Percentiles rank a stretch among this genome's conserved stretches.
Conservation (phyloP, 140 eudicot genomes). For the Ambrosia hybrid region DNA sequence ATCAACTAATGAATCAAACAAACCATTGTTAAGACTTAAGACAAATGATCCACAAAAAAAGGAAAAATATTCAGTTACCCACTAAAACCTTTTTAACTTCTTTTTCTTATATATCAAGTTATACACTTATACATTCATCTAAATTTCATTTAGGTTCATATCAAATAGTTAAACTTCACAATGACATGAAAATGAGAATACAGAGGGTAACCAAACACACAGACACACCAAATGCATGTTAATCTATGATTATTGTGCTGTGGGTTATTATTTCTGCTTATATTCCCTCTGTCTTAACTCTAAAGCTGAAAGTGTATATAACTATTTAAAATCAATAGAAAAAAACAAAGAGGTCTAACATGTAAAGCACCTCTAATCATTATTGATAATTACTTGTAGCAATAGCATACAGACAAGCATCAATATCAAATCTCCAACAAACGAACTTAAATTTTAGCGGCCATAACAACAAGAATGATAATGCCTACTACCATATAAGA, state of each 20-base stretch:
- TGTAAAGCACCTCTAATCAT: neutral
- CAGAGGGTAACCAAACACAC: neutral
- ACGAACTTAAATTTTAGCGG: slow-evolving; percentile 8
- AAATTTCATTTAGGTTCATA: neutral
- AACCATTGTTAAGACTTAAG: too few relatives aligned
- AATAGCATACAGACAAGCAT: neutral
- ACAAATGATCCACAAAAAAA: too few relatives aligned
- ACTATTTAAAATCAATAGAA: neutral
- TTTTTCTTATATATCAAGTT: too few relatives aligned
- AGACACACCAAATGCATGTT: neutral
- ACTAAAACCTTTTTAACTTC: too few relatives aligned
- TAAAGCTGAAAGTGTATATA: neutral
- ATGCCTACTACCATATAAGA: slow-evolving; percentile 4
- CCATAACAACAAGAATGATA: slow-evolving; percentile 10
- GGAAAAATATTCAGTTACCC: too few relatives aligned
- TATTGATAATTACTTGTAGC: neutral
- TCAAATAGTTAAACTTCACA: neutral
- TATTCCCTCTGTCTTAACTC: neutral
- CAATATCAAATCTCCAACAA: neutral
- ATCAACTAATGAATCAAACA: too few relatives aligned
- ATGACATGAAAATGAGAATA: neutral
- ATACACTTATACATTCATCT: slow-evolving; percentile 2
- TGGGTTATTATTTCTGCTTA: too few relatives aligned
- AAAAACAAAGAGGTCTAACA: neutral
- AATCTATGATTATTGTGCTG: neutral